Percentiles rank a stretch among this genome's conserved stretches.
phyloP scores from a whole-genome alignment of 768 basidiomycete species.

The Coprinopsis sp. region DNA sequence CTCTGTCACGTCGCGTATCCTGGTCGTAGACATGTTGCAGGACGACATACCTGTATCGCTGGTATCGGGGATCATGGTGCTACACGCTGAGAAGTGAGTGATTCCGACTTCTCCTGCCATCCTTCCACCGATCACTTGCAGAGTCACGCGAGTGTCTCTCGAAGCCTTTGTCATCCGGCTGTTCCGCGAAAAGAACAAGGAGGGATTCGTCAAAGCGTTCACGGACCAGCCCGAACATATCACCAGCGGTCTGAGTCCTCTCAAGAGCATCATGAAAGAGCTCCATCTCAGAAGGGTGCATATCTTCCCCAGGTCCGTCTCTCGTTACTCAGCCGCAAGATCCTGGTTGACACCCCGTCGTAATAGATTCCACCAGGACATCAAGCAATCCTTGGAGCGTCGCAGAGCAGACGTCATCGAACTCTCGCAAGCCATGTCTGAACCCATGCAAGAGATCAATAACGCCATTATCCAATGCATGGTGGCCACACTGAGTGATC shows the following conservation, averaged over 20 bases:
- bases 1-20: conserved; percentile 88
- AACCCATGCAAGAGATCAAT: conserved; percentile 89
- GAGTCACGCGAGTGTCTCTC: conserved; percentile 76
- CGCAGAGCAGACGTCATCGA: conserved; percentile 91
- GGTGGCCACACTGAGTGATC: conserved; percentile 80
- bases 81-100: conserved; percentile 85
- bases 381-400: conserved; percentile 77
- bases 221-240: conserved; percentile 96
- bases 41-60: conserved; percentile 78
- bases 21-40: conserved; percentile 93
- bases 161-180: conserved; percentile 94
- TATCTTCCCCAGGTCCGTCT: conserved; percentile 81
- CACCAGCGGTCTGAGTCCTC: conserved; percentile 84
- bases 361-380: conserved; percentile 91
- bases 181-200: conserved; percentile 84
- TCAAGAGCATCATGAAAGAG: conserved; percentile 91
- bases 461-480: conserved; percentile 91
- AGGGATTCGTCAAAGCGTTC: conserved; percentile 94
- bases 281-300: conserved; percentile 85
- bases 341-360: no score
- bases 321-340: background rate
- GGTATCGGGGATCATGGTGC: conserved; percentile 83
- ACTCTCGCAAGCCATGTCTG: conserved; percentile 79
- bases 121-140: conserved; percentile 22
- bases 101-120: background rate